A percentile compares a stretch with the other conserved stretches of the same genome.
These are phyloP conservation scores for Globisporangium irregulare DNA, from an alignment of 352 stramenopile species.

Conservation along the genomic window DNA sequence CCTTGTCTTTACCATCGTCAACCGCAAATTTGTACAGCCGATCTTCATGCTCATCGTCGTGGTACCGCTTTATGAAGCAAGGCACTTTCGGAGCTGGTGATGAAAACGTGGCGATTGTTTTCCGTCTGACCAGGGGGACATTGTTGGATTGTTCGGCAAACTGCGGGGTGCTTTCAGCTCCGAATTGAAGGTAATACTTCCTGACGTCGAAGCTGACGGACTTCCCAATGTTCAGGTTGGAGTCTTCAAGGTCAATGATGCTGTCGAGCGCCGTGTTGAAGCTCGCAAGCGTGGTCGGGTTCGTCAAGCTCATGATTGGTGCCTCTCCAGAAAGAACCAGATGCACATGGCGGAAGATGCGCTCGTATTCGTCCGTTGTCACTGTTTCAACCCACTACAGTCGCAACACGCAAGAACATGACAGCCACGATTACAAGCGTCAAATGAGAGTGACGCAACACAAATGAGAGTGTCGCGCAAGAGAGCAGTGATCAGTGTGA, in stretches of 20 bases:
- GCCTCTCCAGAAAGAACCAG: slow-evolving; percentile 21
- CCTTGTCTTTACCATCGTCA: neutral
- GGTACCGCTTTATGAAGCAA: slow-evolving; percentile 11
- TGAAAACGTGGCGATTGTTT: neutral
- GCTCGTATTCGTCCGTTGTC: slow-evolving; percentile 31
- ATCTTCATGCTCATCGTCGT: slow-evolving; percentile 13
- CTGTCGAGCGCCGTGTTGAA: slow-evolving; percentile 31
- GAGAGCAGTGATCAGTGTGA: neutral
- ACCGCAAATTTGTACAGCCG: slow-evolving; percentile 9
- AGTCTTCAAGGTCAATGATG: slow-evolving; percentile 29
- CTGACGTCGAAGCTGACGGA: slow-evolving; percentile 38
- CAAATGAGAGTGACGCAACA: neutral
- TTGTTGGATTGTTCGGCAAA: neutral
- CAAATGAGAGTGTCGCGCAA: neutral
- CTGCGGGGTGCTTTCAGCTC: slow-evolving; percentile 5
- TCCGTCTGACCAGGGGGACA: neutral
- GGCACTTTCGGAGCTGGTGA: neutral
- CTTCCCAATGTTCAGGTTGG: slow-evolving; percentile 38
- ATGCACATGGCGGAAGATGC: slow-evolving; percentile 34
- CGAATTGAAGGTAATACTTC: slow-evolving; percentile 32
- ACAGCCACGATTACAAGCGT: neutral
- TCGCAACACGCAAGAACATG: neutral
- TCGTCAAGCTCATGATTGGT: slow-evolving; percentile 17
- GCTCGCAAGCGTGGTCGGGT: slow-evolving; percentile 34
- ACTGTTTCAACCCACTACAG: slow-evolving; percentile 39